Evolutionary conservation across 208 protist species (phyloP), one percentile per base, ranked within the genome.

Genomic region (Herpetomonas tarakana): DNA sequence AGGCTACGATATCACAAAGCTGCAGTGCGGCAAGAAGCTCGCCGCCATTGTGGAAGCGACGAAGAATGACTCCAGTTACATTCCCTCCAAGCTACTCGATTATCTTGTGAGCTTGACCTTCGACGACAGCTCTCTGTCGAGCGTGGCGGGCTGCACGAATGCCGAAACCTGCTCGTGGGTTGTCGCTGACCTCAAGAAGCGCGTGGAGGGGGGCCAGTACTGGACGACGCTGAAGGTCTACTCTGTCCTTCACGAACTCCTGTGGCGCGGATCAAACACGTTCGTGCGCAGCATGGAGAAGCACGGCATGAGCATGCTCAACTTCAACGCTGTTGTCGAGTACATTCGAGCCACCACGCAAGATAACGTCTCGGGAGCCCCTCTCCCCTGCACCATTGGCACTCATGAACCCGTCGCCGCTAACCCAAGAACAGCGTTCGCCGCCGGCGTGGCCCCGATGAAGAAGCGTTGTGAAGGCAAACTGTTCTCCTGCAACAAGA

Each of bases 1-100:
- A 11, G 51, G 18, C 9, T 11, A 72, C 25, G 52, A 65, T 22
- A 46, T 67, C 22, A 47, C 61, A 12, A 54, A 52, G 11, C 51
- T 83, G 21, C 75, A 86, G 65, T 83, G 71, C 71, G 74, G 44
- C 0, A 83, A 86, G 54, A 65, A 38, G 21, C 38, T 76, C 16
- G 31, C 65, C 25, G 61, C 64, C 19, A 25, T 83, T 19, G 45
- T 67, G 39, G 67, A 83, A 49, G 68, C 59, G 28, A 86, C 76
- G 21, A 69, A 64, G 49, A 83, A 83, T 50, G 71, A 74, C 46
- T 11, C 54, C 11, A 57, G 38, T 26, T 28, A 39, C 56, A 35
- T 76, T 26, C 65, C 71, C 2, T 0, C 39, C 9, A 59, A 68
- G 58, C 30, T 76, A 31, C 16, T 78, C 26, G 28, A 65, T 21